Evolutionary conservation across 306 rosid genomes (phyloP), one percentile per base, ranked within the genome.

Genomic region (Echinosophora koreensis): DNA sequence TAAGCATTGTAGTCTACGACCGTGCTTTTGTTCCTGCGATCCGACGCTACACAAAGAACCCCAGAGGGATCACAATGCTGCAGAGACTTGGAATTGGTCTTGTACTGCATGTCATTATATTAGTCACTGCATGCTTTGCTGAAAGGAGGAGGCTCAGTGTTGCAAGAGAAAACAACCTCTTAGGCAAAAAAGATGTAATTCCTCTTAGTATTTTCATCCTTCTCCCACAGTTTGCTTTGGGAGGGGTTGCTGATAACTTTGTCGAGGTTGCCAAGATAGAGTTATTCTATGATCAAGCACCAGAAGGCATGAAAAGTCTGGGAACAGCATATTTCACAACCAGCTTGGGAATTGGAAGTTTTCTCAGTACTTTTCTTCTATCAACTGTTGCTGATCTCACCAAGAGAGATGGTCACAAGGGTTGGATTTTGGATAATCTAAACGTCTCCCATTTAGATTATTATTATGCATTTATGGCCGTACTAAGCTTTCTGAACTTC

Each of bases 271-370:
- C 97, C 1, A 94, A 87, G 89, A 8, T 92, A 1, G 98, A 94
- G 82, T 79, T 91, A 16, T 94, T 94, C 83, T 94, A 91, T 30
- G 96, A 90, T 73, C 98, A 94, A 69, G 96, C 97, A 9, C 98
- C 98, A 4, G 79, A 85, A 54, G 83, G 86, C 69, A 87, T 89
- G 94, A 92, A 94, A 58, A 94, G 97, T 65, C 82, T 94, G 4
- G 98, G 97, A 28, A 87, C 93, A 11, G 81, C 96, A 8, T 94
- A 84, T 74, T 90, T 70, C 81, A 85, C 91, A 0, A 89, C 88
- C 49, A 84, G 88, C 66, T 8, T 86, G 49, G 98, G 94, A 4
- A 47, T 89, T 35, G 98, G 97, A 42, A 76, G 84, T 57, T 90
- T 94, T 27, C 83, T 92, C 1, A 84, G 94, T 63, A 89, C 86